A percentile compares a stretch with the other conserved stretches of the same genome.
These are phyloP conservation scores for Coix lacrymajobi DNA, from an alignment of 176 grass and related monocot genomes.

Conservation along the genomic window DNA sequence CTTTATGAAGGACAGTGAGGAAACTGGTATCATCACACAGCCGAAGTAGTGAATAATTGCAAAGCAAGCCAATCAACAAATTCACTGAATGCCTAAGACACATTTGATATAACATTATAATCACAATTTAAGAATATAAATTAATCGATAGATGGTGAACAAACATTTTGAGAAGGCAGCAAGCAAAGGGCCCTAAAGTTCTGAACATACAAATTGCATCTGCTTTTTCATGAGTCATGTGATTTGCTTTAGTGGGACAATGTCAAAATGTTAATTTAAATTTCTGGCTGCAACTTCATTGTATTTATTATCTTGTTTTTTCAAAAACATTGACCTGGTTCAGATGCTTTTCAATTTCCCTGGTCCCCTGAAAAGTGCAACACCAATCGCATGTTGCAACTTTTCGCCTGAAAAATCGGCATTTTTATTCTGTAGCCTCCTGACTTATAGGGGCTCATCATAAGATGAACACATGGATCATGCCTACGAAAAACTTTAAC, in stretches of 20 bases:
- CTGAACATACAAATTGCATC: slow-evolving; percentile 16
- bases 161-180: not conserved
- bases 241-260: not conserved
- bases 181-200: slow-evolving; percentile 11
- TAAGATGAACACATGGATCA: slow-evolving; percentile 57
- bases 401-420: slow-evolving; percentile 12
- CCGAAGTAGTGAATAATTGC: not conserved
- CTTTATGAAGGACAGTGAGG: not conserved
- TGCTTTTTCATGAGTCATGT: slow-evolving; percentile 7
- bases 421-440: slow-evolving; percentile 21
- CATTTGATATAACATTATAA: slow-evolving; percentile 3
- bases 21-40: not conserved
- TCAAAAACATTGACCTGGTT: not conserved
- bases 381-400: slow-evolving; percentile 17
- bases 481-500: slow-evolving; percentile 40
- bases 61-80: not conserved
- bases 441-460: slow-evolving; percentile 43
- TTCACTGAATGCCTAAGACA: not conserved
- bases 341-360: slow-evolving; percentile 8
- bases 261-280: not conserved
- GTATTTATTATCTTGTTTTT: not conserved
- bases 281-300: not conserved
- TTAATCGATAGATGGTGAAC: slow-evolving; percentile 8
- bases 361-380: slow-evolving; percentile 33
- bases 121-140: not conserved